Evolutionary conservation across 108 stramenopile species (phyloP), one percentile per base, ranked within the genome.

Genomic region (Discostella stelligeroides): DNA sequence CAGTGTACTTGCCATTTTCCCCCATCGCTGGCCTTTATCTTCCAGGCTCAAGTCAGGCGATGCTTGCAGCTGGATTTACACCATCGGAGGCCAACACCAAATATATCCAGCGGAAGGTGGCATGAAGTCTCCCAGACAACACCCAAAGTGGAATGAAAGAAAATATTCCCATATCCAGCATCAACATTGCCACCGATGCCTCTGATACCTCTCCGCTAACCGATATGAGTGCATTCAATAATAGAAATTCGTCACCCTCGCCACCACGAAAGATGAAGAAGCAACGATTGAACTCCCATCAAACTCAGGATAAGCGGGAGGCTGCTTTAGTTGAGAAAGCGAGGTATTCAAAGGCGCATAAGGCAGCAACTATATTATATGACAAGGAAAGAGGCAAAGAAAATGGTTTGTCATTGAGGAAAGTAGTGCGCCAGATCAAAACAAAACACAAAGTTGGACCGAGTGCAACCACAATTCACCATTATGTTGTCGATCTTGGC

Each of bases 301-400:
- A 49, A 23, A 7, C 20, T 15, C 48, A 49, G 17, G 48, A 49
- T 0, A 18, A 49, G 48, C 6, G n/a, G 1, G 48, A 49, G 48
- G 17, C 6, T 1, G 17, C 20, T 18, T 7, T 49, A 23, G 5
- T 6, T 18, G 48, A 1, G 8, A 49, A 49, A 23, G 17, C 17
- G 17, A 49, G 24, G 24, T 49, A 18, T 23, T 23, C 5, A 2
- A 1, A 20, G 48, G 48, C 48, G 6, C 51, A 53, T 53, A 53
- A 53, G 51, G 51, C 24, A 0, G 51, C 51, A 25, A 53, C 51
- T 0, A 24, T 13, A 53, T 53, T 53, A 27, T 53, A 53, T 27
- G 51, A 8, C 23, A 1, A 8, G 0, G 51, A 53, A 23, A 13
- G 7, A 14, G 3, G 6, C 0, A 53, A 27, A 27, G 18, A 1